Evolutionary conservation across 2,329 filamentous ascomycete species (phyloP).

Genomic region (Cercospora sp.): DNA sequence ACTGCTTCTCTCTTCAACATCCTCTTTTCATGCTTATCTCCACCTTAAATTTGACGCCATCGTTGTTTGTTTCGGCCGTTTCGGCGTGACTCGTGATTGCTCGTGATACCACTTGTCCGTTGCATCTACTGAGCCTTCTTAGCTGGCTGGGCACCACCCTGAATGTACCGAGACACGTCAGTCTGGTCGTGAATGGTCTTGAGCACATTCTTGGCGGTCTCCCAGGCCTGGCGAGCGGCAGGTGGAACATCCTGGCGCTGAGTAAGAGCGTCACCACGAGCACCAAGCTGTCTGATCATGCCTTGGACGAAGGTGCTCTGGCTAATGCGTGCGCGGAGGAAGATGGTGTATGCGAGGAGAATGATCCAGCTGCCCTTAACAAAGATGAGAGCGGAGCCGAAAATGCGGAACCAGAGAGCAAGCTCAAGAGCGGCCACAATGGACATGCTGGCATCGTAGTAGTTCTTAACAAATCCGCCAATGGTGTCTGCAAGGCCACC

Average conservation of each 20-base stretch:
- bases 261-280: slow-evolving; percentile 76
- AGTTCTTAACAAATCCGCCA: slow-evolving; percentile 92
- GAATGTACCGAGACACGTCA: slow-evolving; percentile 54
- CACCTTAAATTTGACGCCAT: background rate
- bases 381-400: slow-evolving; percentile 82
- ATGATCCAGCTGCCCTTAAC: slow-evolving; percentile 89
- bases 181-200: slow-evolving; percentile 77
- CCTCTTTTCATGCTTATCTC: background rate
- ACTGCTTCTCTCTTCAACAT: background rate
- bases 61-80: slow-evolving; percentile 11
- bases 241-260: slow-evolving; percentile 86
- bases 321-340: slow-evolving; percentile 84
- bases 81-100: slow-evolving; percentile 14
- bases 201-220: slow-evolving; percentile 68
- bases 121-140: slow-evolving; percentile 63
- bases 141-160: slow-evolving; percentile 40
- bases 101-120: background rate
- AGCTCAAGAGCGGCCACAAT: slow-evolving; percentile 89
- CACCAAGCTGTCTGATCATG: slow-evolving; percentile 69
- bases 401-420: slow-evolving; percentile 76
- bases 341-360: slow-evolving; percentile 79
- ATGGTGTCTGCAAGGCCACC: slow-evolving; percentile 76
- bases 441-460: slow-evolving; percentile 96
- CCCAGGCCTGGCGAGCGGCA: slow-evolving; percentile 75
- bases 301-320: slow-evolving; percentile 93